phyloP scores from a whole-genome alignment of 192 early-diverging fungal species.

The Umbelopsis vinacea region DNA sequence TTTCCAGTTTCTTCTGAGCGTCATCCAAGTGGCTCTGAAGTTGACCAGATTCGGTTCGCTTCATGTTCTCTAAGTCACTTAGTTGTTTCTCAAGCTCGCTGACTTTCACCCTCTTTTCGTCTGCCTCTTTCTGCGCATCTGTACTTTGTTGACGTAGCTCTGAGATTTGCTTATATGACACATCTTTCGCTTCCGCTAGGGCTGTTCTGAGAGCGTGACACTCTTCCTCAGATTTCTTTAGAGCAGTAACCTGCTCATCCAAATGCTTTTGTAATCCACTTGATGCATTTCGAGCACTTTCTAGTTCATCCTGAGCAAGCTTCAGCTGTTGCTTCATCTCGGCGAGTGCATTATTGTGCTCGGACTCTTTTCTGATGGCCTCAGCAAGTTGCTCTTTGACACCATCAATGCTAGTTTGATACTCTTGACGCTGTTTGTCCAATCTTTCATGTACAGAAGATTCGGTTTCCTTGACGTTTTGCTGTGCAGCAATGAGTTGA shows the following conservation, averaged over 20 bases:
- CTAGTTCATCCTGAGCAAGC: background rate
- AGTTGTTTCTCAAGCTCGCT: slow-evolving; percentile 32
- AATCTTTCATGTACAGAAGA: slow-evolving; percentile 51
- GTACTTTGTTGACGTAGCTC: background rate
- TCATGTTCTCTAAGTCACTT: slow-evolving; percentile 33
- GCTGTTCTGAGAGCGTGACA: background rate
- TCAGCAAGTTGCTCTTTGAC: background rate
- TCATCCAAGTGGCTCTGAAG: slow-evolving; percentile 19
- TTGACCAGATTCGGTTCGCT: slow-evolving; percentile 29
- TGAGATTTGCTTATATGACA: background rate
- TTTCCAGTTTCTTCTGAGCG: background rate
- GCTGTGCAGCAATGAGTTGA: slow-evolving; percentile 41
- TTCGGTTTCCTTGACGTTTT: slow-evolving; percentile 49
- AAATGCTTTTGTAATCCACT: background rate
- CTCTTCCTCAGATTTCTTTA: background rate
- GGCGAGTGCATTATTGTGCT: background rate
- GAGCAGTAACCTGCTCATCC: background rate
- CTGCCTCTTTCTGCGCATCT: slow-evolving; percentile 46
- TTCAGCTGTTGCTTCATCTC: background rate
- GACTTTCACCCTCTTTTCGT: slow-evolving; percentile 40
- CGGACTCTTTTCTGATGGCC: background rate
- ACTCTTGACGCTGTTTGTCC: slow-evolving; percentile 29
- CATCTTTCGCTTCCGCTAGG: background rate
- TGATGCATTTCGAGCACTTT: background rate
- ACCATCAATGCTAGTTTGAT: background rate